Conservation (phyloP, 805 yeast genomes). For the Kluyveromyces siamensis region DNA sequence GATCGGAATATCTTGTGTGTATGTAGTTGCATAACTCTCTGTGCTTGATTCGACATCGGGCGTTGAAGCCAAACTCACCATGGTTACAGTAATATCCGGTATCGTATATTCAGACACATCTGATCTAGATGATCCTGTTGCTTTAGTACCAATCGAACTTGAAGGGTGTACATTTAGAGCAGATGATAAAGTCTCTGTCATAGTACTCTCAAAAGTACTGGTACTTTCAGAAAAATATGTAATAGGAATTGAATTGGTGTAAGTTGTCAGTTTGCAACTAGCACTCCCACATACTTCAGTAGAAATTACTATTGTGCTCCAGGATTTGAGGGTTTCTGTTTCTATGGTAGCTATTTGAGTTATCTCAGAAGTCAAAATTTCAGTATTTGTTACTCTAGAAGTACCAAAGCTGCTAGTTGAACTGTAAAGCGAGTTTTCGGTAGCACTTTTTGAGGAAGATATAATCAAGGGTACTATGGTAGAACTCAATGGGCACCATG, state of each 20-base stretch:
- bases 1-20: too few species aligned
- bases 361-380: neutral
- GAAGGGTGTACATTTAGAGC: neutral
- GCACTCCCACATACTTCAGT: neutral
- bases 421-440: neutral
- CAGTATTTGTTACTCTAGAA: neutral
- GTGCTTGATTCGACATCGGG: too few species aligned
- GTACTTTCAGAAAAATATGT: neutral
- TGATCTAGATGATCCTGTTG: neutral
- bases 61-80: too few species aligned
- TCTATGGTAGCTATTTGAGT: too few species aligned
- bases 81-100: neutral
- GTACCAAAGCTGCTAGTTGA: neutral
- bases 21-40: too few species aligned
- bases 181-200: neutral
- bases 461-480: neutral
- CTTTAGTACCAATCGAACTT: too few species aligned
- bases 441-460: neutral
- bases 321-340: neutral
- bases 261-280: neutral
- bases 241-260: constrained; percentile 1
- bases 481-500: constrained; percentile 9
- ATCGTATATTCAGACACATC: neutral
- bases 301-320: neutral
- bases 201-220: neutral